phyloP scores from a whole-genome alignment of 108 stramenopile genomes.

The Skeletonema tropicum region DNA sequence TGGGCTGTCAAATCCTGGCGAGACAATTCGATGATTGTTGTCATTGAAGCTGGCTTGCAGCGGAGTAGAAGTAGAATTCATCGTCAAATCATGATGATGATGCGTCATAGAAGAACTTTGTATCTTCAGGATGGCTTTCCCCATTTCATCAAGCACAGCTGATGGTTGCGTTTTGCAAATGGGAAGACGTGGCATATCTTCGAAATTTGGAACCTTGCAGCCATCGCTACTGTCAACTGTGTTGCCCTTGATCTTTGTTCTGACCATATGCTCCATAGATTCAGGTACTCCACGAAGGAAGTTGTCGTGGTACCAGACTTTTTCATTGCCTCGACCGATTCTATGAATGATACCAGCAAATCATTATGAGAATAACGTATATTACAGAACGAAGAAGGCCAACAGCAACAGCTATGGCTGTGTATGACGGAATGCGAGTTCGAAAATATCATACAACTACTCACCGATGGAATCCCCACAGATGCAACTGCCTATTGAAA shows the following conservation, averaged over 20 bases:
- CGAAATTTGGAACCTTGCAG: not conserved
- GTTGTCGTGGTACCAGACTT: constrained; percentile 17
- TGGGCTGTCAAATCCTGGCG: too few species aligned
- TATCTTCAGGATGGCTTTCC: too few species aligned
- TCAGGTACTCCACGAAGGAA: constrained; percentile 19
- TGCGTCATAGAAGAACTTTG: too few species aligned
- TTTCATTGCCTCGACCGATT: not conserved
- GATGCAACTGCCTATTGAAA: not conserved
- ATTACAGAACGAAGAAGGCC: not conserved
- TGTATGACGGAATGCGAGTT: too few species aligned
- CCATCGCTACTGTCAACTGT: not conserved
- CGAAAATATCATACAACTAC: not conserved
- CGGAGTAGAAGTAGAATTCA: too few species aligned
- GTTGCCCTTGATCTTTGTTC: constrained; percentile 4
- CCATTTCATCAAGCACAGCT: too few species aligned
- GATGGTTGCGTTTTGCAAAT: not conserved
- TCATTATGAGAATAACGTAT: not conserved
- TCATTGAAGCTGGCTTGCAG: too few species aligned
- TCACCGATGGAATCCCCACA: constrained; percentile 21
- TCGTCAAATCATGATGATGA: too few species aligned
- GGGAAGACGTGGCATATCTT: not conserved
- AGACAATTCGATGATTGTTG: too few species aligned
- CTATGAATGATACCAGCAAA: not conserved
- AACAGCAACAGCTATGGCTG: too few species aligned
- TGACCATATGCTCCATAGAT: not conserved